Conservation (phyloP, 2,329 filamentous ascomycete species). For the Botrytis galanthina region DNA sequence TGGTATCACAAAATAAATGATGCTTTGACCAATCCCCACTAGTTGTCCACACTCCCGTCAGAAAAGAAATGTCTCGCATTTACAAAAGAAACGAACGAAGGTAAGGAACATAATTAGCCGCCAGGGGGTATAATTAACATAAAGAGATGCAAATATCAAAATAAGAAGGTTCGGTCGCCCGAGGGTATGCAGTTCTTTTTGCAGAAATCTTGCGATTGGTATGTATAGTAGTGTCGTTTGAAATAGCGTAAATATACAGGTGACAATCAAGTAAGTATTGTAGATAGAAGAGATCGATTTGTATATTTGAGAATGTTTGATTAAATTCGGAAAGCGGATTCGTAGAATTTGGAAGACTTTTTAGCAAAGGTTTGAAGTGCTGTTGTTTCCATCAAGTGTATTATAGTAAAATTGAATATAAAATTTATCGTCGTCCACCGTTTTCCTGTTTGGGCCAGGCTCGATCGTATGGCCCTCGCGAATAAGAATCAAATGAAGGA, state of each 20-base stretch:
- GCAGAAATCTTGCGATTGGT: constrained; percentile 21
- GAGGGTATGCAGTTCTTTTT: constrained; percentile 20
- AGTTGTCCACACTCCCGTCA: constrained; percentile 1
- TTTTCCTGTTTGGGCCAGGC: constrained; percentile 33
- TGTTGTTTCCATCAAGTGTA: constrained; percentile 15
- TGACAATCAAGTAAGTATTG: constrained; percentile 1
- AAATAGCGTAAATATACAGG: constrained; percentile 32
- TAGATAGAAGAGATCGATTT: background rate
- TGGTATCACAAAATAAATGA: constrained; percentile 16
- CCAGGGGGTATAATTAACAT: constrained; percentile 20
- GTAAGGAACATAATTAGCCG: constrained; percentile 19
- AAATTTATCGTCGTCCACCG: constrained; percentile 24
- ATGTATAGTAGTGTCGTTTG: constrained; percentile 31
- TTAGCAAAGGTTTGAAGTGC: constrained; percentile 14
- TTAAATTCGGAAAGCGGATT: constrained; percentile 3
- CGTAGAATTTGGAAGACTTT: constrained; percentile 10
- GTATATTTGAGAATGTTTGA: background rate
- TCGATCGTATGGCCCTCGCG: constrained; percentile 31
- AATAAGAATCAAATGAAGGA: constrained; percentile 32
- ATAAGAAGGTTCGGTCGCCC: constrained; percentile 20
- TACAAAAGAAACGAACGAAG: constrained; percentile 20
- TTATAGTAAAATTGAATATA: background rate
- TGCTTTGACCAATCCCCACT: constrained; percentile 18
- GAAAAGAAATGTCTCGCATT: constrained; percentile 1
- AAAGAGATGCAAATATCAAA: constrained; percentile 14